Conservation (phyloP, 2,329 filamentous ascomycete species). For the Ambrosiella cleistominuta region DNA sequence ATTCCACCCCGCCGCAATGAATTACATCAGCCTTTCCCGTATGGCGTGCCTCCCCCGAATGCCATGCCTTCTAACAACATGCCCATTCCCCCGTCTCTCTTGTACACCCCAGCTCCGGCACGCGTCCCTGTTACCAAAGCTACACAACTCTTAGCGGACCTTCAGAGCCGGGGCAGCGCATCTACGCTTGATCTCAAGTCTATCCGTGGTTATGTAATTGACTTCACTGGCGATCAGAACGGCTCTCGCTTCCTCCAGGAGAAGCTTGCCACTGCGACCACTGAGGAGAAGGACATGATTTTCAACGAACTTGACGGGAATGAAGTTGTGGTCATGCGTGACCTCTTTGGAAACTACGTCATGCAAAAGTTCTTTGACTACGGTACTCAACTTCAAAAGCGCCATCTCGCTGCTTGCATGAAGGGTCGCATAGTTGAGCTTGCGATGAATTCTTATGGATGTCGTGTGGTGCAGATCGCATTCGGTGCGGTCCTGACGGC, state of each 20-base stretch:
- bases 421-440: slow-evolving; percentile 64
- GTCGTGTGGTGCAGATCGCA: slow-evolving; percentile 91
- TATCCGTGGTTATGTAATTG: slow-evolving; percentile 72
- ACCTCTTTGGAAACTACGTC: slow-evolving; percentile 96
- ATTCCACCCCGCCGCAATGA: too few species aligned
- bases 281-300: slow-evolving; percentile 82
- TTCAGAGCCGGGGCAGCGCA: slow-evolving; percentile 52
- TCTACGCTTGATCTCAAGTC: slow-evolving; percentile 69
- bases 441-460: slow-evolving; percentile 81
- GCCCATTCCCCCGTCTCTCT: too few species aligned
- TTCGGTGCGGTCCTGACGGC: slow-evolving; percentile 82
- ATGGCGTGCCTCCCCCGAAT: too few species aligned
- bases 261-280: slow-evolving; percentile 82
- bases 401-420: slow-evolving; percentile 70
- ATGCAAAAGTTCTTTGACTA: slow-evolving; percentile 97
- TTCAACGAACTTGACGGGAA: slow-evolving; percentile 79
- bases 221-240: slow-evolving; percentile 90
- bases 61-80: too few species aligned
- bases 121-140: too few species aligned
- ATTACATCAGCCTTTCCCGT: too few species aligned
- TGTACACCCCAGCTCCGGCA: too few species aligned
- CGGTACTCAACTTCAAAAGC: slow-evolving; percentile 86
- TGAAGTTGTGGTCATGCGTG: slow-evolving; percentile 75
- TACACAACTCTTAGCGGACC: slow-evolving; percentile 47
- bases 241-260: slow-evolving; percentile 91